Conservation (phyloP, 345 rosid genomes). For the Linum trigynum region DNA sequence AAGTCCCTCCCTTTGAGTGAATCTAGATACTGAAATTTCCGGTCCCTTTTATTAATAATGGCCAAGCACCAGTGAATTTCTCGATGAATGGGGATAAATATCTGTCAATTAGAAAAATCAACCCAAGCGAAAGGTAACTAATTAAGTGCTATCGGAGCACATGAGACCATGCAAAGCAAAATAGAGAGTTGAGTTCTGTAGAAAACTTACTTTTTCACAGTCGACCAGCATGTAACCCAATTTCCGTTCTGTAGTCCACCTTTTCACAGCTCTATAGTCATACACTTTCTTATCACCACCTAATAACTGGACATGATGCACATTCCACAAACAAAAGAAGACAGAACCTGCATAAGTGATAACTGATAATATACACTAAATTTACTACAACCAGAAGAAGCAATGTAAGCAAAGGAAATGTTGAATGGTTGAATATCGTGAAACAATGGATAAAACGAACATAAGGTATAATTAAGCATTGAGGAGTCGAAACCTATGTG, state of each 20-base stretch:
- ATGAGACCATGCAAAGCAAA: not conserved
- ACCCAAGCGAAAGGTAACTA: not conserved
- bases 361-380: too few relatives aligned
- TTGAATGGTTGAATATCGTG: not conserved
- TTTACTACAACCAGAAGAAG: not conserved
- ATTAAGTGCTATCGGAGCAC: not conserved
- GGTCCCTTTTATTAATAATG: constrained; percentile 66
- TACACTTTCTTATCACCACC: constrained; percentile 35
- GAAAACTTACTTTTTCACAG: constrained; percentile 68
- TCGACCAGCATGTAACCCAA: constrained; percentile 71
- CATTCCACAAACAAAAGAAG: not conserved
- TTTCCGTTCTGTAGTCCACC: constrained; percentile 86
- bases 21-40: constrained; percentile 89
- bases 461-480: not conserved
- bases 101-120: constrained; percentile 34
- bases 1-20: constrained; percentile 77
- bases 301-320: constrained; percentile 39
- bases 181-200: not conserved
- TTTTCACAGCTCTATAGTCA: constrained; percentile 68
- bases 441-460: not conserved
- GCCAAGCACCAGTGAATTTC: constrained; percentile 96
- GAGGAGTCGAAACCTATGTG: not conserved
- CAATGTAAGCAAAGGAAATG: not conserved
- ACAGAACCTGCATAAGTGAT: not conserved
- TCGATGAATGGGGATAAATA: constrained; percentile 89